Percentiles rank a stretch among this genome's conserved stretches.
phyloP scores from a whole-genome alignment of 2,329 filamentous ascomycete species.

The Stagonosporopsis tanaceti region DNA sequence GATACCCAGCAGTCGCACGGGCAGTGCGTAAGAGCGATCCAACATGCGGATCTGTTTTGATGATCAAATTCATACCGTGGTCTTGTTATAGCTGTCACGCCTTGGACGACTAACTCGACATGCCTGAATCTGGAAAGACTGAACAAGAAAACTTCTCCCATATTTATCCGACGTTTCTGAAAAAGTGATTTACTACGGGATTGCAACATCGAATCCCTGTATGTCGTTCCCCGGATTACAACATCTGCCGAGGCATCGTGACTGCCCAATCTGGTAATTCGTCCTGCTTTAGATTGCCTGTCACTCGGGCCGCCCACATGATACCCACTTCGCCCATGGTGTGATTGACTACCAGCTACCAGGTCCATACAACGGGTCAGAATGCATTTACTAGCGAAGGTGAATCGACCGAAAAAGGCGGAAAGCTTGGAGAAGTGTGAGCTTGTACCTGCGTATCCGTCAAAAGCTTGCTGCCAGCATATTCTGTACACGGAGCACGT shows the following conservation, averaged over 20 bases:
- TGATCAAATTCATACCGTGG: neutral
- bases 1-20: neutral
- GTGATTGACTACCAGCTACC: constrained; percentile 3
- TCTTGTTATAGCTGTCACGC: neutral
- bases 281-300: constrained; percentile 11
- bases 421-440: constrained; percentile 10
- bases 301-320: neutral
- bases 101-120: neutral
- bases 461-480: neutral
- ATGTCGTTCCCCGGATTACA: constrained; percentile 21
- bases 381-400: neutral
- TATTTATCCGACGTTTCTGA: neutral
- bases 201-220: constrained; percentile 25
- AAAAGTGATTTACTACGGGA: constrained; percentile 1
- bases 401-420: neutral
- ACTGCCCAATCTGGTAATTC: constrained; percentile 3
- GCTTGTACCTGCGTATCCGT: neutral
- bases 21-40: neutral
- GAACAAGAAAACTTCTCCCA: neutral
- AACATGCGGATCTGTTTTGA: neutral
- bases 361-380: constrained; percentile 5
- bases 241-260: constrained; percentile 4
- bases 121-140: neutral
- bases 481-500: neutral
- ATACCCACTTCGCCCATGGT: neutral